A percentile compares a stretch with the other conserved stretches of the same genome.
phyloP scores from a whole-genome alignment of 2,329 filamentous ascomycete species.

The Venturia effusa region DNA sequence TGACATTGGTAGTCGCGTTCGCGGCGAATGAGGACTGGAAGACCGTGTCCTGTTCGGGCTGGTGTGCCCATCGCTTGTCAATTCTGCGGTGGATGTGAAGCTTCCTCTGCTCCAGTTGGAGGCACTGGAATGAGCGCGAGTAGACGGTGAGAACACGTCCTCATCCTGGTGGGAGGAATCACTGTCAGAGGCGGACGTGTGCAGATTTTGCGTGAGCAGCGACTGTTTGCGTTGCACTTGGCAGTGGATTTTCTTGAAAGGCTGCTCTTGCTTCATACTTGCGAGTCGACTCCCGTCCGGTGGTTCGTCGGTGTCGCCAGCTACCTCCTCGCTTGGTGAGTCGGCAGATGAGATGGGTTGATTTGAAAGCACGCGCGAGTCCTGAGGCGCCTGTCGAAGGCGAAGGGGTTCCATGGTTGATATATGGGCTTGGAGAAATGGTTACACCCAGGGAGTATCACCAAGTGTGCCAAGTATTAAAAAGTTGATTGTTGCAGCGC shows the following conservation, averaged over 20 bases:
- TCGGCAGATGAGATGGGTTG: slow-evolving; percentile 12
- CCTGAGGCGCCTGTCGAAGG: slow-evolving; percentile 6
- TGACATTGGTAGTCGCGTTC: slow-evolving; percentile 30
- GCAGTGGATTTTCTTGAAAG: slow-evolving; percentile 37
- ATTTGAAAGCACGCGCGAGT: slow-evolving; percentile 10
- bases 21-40: slow-evolving; percentile 72
- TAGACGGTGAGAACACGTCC: slow-evolving; percentile 18
- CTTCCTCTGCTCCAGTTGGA: slow-evolving; percentile 75
- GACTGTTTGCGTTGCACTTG: slow-evolving; percentile 58
- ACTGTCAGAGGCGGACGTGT: slow-evolving; percentile 35
- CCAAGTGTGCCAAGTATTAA: slow-evolving; percentile 4
- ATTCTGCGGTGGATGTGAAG: slow-evolving; percentile 71
- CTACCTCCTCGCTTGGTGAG: slow-evolving; percentile 44
- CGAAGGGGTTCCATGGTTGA: not conserved
- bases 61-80: slow-evolving; percentile 89
- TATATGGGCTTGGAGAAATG: not conserved
- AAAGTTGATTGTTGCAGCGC: not conserved
- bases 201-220: slow-evolving; percentile 69
- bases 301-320: slow-evolving; percentile 76
- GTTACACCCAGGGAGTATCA: not conserved
- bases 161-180: slow-evolving; percentile 31
- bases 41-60: slow-evolving; percentile 79
- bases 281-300: slow-evolving; percentile 52
- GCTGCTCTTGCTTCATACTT: slow-evolving; percentile 23
- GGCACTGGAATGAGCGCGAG: slow-evolving; percentile 38